phyloP scores from a whole-genome alignment of 495 filamentous ascomycete species.

The Daldinia grandis region DNA sequence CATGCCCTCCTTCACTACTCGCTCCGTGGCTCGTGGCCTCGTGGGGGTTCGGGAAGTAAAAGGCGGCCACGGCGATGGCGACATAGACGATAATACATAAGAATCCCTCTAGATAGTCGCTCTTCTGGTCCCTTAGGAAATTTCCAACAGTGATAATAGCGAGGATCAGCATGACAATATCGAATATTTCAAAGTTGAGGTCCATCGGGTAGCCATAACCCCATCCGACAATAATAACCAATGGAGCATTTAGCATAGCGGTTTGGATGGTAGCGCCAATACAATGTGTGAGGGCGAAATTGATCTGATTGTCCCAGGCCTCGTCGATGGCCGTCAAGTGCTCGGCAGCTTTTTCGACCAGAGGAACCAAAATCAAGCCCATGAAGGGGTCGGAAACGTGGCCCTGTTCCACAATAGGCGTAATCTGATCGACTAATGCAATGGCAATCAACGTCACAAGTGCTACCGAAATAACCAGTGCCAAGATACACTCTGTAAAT shows the following conservation, averaged over 20 bases:
- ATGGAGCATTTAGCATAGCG: slow-evolving; percentile 84
- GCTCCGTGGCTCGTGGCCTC: slow-evolving; percentile 14
- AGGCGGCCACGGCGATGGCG: slow-evolving; percentile 68
- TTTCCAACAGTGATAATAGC: slow-evolving; percentile 87
- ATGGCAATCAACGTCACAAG: slow-evolving; percentile 84
- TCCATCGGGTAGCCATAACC: slow-evolving; percentile 74
- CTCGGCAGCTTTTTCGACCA: slow-evolving; percentile 92
- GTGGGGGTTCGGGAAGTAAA: slow-evolving; percentile 66
- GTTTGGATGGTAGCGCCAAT: slow-evolving; percentile 91
- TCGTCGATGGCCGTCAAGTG: slow-evolving; percentile 91
- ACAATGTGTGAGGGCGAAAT: slow-evolving; percentile 90
- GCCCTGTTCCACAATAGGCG: slow-evolving; percentile 69
- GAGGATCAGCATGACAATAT: slow-evolving; percentile 85
- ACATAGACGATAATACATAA: slow-evolving; percentile 77
- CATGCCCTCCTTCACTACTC: not conserved
- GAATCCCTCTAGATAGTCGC: slow-evolving; percentile 81
- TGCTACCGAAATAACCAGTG: slow-evolving; percentile 70
- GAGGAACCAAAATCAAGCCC: slow-evolving; percentile 78
- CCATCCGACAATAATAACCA: slow-evolving; percentile 88
- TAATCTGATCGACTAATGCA: slow-evolving; percentile 82
- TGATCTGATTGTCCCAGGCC: slow-evolving; percentile 87
- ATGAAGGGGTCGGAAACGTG: slow-evolving; percentile 80
- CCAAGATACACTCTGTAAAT: slow-evolving; percentile 74
- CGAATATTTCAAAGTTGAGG: slow-evolving; percentile 88
- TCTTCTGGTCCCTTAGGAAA: slow-evolving; percentile 80